Evolutionary conservation across 225 moss, liverwort and hornwort genomes (phyloP).

Genomic region (Bryoerythrophyllum caledonicum): DNA sequence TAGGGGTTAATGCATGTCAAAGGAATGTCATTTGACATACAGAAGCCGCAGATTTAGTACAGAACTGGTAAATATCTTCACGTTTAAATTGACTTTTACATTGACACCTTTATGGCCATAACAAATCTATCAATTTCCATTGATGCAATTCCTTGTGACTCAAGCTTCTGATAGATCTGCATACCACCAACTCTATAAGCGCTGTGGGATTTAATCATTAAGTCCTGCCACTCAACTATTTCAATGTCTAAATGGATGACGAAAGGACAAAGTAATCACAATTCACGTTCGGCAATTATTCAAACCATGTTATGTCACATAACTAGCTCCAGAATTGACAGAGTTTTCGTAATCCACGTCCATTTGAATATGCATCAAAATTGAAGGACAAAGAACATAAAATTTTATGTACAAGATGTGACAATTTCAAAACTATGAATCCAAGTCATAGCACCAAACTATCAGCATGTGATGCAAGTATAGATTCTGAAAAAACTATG

Average conservation of each 20-base stretch:
- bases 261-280: too few relatives aligned
- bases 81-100: neutral
- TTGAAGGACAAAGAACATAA: neutral
- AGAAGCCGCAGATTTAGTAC: too few relatives aligned
- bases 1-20: neutral
- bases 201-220: too few relatives aligned
- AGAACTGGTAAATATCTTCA: neutral
- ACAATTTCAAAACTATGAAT: neutral
- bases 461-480: neutral
- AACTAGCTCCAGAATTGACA: neutral
- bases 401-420: neutral
- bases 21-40: neutral
- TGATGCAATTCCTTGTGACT: neutral
- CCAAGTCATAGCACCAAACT: neutral
- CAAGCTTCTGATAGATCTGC: neutral
- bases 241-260: neutral
- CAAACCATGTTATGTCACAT: neutral
- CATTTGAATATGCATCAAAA: neutral
- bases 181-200: neutral
- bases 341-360: neutral
- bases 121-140: neutral
- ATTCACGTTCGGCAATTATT: neutral
- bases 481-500: neutral
- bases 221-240: neutral
- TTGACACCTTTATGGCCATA: too few relatives aligned